Percentiles rank a stretch among this genome's conserved stretches.
Conservation (phyloP, 768 basidiomycete genomes). For the Boletellus sp. region DNA sequence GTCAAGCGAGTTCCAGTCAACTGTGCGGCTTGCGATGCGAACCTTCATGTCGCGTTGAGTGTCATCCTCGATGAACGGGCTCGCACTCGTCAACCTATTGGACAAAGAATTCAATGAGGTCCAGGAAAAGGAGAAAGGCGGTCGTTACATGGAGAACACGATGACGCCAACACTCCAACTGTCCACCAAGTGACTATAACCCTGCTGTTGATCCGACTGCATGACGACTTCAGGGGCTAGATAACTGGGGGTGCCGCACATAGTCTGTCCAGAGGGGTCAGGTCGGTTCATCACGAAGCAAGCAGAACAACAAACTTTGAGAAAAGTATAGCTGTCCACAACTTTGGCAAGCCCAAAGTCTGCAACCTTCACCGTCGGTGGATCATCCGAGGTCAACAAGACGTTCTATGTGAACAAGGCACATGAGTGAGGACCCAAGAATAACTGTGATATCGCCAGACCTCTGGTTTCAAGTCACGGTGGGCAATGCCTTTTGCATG, state of each 20-base stretch:
- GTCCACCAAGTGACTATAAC: constrained; percentile 88
- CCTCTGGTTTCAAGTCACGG: constrained; percentile 91
- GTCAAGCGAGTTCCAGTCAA: constrained; percentile 59
- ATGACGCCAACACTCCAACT: constrained; percentile 97
- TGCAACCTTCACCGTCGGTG: constrained; percentile 81
- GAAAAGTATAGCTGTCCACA: constrained; percentile 74
- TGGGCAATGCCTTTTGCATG: constrained; percentile 79
- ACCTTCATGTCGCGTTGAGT: constrained; percentile 53
- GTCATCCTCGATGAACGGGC: constrained; percentile 81
- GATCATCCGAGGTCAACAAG: constrained; percentile 66
- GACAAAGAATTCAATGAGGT: not conserved
- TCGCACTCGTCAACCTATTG: constrained; percentile 67
- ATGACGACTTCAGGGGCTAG: constrained; percentile 89
- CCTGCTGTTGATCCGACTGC: constrained; percentile 49
- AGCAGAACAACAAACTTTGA: constrained; percentile 49
- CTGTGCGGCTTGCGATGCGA: constrained; percentile 52
- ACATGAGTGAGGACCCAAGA: constrained; percentile 7
- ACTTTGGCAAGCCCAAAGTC: constrained; percentile 96
- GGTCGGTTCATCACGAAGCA: not conserved
- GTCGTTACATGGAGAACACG: constrained; percentile 75
- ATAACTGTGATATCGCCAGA: constrained; percentile 17
- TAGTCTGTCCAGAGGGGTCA: constrained; percentile 50
- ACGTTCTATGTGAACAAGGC: constrained; percentile 54
- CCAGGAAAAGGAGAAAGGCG: not conserved
- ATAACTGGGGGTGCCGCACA: constrained; percentile 96